Percentiles rank a stretch among this genome's conserved stretches.
Evolutionary conservation across 805 yeast species (phyloP).

Genomic region (Candida endomychidarum): DNA sequence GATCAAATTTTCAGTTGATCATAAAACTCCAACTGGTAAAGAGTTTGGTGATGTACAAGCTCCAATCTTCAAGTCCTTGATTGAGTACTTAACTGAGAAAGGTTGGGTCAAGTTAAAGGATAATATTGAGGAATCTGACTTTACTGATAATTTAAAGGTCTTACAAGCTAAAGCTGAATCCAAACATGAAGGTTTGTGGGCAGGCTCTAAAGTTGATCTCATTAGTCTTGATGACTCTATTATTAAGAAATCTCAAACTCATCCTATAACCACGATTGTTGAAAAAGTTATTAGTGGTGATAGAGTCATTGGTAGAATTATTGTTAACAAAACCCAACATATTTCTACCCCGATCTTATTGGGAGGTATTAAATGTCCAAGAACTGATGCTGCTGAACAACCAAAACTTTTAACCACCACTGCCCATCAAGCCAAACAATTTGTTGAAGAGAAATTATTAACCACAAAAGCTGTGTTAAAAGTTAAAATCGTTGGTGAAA

Average conservation of each 20-base stretch:
- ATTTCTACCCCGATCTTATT: conserved; percentile 58
- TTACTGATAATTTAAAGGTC: conserved; percentile 35
- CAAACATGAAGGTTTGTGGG: conserved; percentile 62
- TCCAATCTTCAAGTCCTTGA: conserved; percentile 61
- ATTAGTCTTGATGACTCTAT: conserved; percentile 31
- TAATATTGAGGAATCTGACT: conserved; percentile 45
- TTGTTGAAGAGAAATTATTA: conserved; percentile 62
- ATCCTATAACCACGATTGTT: conserved; percentile 58
- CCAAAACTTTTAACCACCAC: conserved; percentile 24
- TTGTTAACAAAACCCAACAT: conserved; percentile 51
- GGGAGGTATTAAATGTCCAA: conserved; percentile 74
- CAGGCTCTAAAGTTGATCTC: conserved; percentile 16
- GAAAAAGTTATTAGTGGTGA: conserved; percentile 82
- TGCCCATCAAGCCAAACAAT: conserved; percentile 65
- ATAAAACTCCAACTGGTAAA: conserved; percentile 53
- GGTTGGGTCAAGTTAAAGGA: conserved; percentile 68
- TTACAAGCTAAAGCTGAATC: conserved; percentile 51
- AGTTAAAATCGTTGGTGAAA: conserved; percentile 58
- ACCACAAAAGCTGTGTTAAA: conserved; percentile 55
- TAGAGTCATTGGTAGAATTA: conserved; percentile 60
- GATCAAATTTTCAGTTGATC: conserved; percentile 57
- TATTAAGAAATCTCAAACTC: conserved; percentile 32
- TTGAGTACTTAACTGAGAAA: conserved; percentile 51
- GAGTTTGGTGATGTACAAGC: conserved; percentile 73
- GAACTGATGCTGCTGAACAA: conserved; percentile 53